Conservation (phyloP, 108 stramenopile species). For the Nannochloropsis salina region DNA sequence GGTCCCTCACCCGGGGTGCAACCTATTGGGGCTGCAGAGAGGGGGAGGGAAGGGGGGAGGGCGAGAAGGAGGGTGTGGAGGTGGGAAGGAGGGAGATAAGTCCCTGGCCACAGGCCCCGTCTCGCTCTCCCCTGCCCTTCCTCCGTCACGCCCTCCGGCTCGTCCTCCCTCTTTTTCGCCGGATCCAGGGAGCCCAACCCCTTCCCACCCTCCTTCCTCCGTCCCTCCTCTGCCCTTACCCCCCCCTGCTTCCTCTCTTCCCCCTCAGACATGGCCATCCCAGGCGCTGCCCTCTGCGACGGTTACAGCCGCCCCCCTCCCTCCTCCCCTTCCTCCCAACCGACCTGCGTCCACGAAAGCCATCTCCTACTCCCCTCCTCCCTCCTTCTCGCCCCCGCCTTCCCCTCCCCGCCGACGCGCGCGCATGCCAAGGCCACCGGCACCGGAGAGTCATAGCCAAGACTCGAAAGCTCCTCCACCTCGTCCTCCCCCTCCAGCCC, state of each 20-base stretch:
- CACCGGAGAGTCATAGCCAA: background rate
- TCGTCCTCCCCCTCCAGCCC: background rate
- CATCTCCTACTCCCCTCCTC: slow-evolving; percentile 19
- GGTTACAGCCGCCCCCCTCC: background rate
- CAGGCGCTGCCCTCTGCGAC: background rate
- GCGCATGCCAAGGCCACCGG: background rate
- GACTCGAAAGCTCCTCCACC: background rate
- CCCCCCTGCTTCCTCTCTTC: background rate
- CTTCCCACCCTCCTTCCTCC: background rate
- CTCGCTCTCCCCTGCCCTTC: background rate
- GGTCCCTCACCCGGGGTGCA: slow-evolving; percentile 26
- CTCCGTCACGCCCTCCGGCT: background rate
- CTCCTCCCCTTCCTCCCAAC: background rate
- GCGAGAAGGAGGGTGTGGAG: background rate
- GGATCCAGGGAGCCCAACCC: background rate
- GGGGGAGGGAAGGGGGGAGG: background rate
- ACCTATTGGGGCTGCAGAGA: slow-evolving; percentile 22
- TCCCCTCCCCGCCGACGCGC: background rate
- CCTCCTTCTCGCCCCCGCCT: background rate
- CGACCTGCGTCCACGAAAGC: background rate
- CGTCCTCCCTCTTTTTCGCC: background rate
- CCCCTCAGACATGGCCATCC: background rate
- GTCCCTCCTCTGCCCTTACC: background rate
- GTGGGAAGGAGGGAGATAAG: background rate
- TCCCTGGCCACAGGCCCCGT: too few relatives aligned